These are phyloP conservation scores for Yamadazyma sp. DNA, from an alignment of 1,139 yeast genomes.

Conservation along the genomic window DNA sequence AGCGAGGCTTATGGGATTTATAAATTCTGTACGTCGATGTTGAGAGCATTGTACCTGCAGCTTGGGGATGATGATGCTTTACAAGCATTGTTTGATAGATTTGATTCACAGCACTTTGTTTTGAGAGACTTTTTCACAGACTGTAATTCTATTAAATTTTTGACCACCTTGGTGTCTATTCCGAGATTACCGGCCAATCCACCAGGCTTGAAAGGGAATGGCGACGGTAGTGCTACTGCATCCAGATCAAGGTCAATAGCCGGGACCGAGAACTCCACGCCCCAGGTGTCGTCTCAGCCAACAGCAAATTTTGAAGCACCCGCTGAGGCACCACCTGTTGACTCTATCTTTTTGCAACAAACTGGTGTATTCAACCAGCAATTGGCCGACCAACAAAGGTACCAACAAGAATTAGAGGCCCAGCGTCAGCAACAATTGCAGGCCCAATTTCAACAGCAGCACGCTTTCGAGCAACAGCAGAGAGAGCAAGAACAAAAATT, in stretches of 20 bases:
- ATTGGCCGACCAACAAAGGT: slow-evolving; percentile 67
- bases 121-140: slow-evolving; percentile 87
- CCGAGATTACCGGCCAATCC: slow-evolving; percentile 72
- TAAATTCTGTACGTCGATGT: slow-evolving; percentile 85
- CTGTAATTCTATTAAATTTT: slow-evolving; percentile 79
- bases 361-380: slow-evolving; percentile 47
- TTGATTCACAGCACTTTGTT: slow-evolving; percentile 75
- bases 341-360: slow-evolving; percentile 46
- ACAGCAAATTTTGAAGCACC: slow-evolving; percentile 29
- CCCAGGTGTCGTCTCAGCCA: slow-evolving; percentile 35
- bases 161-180: slow-evolving; percentile 80
- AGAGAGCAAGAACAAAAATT: slow-evolving; percentile 57
- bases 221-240: slow-evolving; percentile 30
- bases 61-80: slow-evolving; percentile 78
- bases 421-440: slow-evolving; percentile 51
- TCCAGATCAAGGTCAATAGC: slow-evolving; percentile 43
- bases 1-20: slow-evolving; percentile 94
- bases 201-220: slow-evolving; percentile 64
- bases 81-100: slow-evolving; percentile 71
- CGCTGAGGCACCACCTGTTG: slow-evolving; percentile 41
- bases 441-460: slow-evolving; percentile 56
- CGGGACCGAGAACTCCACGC: slow-evolving; percentile 19
- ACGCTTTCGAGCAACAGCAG: slow-evolving; percentile 68
- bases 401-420: slow-evolving; percentile 57
- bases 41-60: slow-evolving; percentile 81